Conservation (phyloP, 345 rosid genomes). For the Salix dunnii region DNA sequence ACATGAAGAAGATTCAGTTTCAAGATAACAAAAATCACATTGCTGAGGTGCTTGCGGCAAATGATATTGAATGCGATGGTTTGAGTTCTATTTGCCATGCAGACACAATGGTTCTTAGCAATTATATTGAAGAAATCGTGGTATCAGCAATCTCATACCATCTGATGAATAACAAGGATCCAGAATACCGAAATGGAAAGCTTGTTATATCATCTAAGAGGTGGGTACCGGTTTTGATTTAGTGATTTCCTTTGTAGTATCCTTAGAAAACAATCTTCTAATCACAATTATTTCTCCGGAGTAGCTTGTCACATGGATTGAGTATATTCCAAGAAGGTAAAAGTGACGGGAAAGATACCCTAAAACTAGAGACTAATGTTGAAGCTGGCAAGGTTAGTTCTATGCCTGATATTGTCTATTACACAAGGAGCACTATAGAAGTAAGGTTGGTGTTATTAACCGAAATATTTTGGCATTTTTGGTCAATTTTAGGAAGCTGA, state of each 20-base stretch:
- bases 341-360: conserved; percentile 52
- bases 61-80: conserved; percentile 88
- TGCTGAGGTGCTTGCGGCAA: conserved; percentile 85
- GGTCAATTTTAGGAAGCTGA: conserved; percentile 32
- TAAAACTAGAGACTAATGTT: conserved; percentile 73
- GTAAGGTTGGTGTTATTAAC: background rate
- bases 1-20: conserved; percentile 70
- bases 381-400: conserved; percentile 63
- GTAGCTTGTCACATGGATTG: conserved; percentile 93
- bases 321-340: conserved; percentile 84
- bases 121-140: conserved; percentile 80
- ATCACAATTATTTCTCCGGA: conserved; percentile 21
- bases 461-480: background rate
- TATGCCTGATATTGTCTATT: background rate
- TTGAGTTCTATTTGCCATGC: conserved; percentile 71
- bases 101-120: conserved; percentile 67
- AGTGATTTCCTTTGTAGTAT: background rate
- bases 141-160: conserved; percentile 81
- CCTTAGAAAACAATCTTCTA: background rate
- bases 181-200: conserved; percentile 92
- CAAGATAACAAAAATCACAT: conserved; percentile 92
- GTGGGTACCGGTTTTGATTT: conserved; percentile 25
- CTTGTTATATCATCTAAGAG: conserved; percentile 87
- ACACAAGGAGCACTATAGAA: background rate
- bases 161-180: conserved; percentile 66